A percentile compares a stretch with the other conserved stretches of the same genome.
Conservation (phyloP, 345 rosid genomes). For the Aquilaria sinensis region DNA sequence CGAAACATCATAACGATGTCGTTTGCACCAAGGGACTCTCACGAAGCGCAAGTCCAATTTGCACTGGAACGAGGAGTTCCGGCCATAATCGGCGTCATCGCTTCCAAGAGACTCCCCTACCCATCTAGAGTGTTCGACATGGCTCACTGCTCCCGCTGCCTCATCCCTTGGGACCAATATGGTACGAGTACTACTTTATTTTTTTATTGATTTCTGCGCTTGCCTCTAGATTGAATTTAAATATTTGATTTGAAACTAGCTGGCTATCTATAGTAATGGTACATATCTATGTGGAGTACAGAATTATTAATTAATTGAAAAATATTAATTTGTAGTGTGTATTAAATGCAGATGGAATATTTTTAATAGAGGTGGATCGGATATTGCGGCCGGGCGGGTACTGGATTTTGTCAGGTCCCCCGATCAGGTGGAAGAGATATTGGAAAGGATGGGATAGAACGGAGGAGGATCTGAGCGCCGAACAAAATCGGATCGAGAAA, state of each 20-base stretch:
- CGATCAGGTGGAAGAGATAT: conserved; percentile 45
- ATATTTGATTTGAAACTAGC: too few relatives aligned
- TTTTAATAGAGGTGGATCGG: conserved; percentile 59
- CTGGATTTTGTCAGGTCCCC: conserved; percentile 76
- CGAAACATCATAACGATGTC: conserved; percentile 48
- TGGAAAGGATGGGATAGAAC: conserved; percentile 58
- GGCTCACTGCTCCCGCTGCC: conserved; percentile 85
- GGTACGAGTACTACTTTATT: conserved; percentile 19
- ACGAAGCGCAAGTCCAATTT: conserved; percentile 69
- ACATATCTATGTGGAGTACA: not conserved
- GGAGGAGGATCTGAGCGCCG: conserved; percentile 35
- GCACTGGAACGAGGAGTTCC: conserved; percentile 78
- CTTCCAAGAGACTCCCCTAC: conserved; percentile 54
- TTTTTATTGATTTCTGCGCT: not conserved
- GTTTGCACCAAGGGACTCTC: conserved; percentile 68
- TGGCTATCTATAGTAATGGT: too few relatives aligned
- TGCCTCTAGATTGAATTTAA: too few relatives aligned
- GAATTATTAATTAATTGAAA: not conserved
- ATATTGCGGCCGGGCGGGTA: conserved; percentile 65
- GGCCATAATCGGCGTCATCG: conserved; percentile 51
- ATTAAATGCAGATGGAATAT: conserved; percentile 37
- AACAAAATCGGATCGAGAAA: conserved; percentile 37
- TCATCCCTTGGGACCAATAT: conserved; percentile 52
- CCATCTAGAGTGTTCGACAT: conserved; percentile 64
- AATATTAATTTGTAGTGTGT: not conserved